Evolutionary conservation across 1,284 basidiomycete species (phyloP).

Genomic region (Pseudozyma tsukubaensis): DNA sequence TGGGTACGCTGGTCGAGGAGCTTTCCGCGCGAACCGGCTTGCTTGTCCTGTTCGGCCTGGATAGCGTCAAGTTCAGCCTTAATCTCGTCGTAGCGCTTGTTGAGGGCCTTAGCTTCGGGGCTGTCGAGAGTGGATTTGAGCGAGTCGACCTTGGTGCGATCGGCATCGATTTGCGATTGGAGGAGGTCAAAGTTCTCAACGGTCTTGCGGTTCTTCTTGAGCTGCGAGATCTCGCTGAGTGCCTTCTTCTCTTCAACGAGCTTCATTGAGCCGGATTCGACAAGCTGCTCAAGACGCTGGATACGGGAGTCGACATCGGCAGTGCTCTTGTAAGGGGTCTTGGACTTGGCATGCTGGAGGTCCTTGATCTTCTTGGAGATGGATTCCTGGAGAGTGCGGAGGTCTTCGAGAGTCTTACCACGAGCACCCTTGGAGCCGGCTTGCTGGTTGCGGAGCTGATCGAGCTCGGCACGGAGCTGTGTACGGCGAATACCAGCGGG

Average conservation of each 20-base stretch:
- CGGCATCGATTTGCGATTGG: constrained; percentile 83
- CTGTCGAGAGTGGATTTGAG: constrained; percentile 88
- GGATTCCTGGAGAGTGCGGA: constrained; percentile 83
- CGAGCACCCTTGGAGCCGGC: constrained; percentile 81
- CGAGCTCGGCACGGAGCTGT: constrained; percentile 83
- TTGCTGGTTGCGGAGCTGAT: constrained; percentile 82
- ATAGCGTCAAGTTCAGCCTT: constrained; percentile 87
- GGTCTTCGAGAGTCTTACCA: constrained; percentile 82
- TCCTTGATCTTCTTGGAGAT: constrained; percentile 92
- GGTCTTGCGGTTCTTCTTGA: constrained; percentile 67
- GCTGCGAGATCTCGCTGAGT: constrained; percentile 84
- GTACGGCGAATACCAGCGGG: constrained; percentile 79
- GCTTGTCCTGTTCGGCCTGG: constrained; percentile 87
- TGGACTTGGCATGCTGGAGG: constrained; percentile 82
- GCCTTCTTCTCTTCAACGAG: constrained; percentile 96
- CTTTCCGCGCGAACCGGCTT: constrained; percentile 82
- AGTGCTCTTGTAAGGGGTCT: constrained; percentile 84
- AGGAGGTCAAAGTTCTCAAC: constrained; percentile 69
- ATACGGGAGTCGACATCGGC: constrained; percentile 90
- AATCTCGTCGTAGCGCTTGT: constrained; percentile 84
- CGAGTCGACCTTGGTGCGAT: constrained; percentile 80
- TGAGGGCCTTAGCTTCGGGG: constrained; percentile 85
- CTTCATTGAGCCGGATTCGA: constrained; percentile 92
- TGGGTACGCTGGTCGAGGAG: constrained; percentile 88
- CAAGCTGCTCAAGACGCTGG: constrained; percentile 78